Evolutionary conservation across 768 basidiomycete species (phyloP).

Genomic region (Cystoderma amianthinum): DNA sequence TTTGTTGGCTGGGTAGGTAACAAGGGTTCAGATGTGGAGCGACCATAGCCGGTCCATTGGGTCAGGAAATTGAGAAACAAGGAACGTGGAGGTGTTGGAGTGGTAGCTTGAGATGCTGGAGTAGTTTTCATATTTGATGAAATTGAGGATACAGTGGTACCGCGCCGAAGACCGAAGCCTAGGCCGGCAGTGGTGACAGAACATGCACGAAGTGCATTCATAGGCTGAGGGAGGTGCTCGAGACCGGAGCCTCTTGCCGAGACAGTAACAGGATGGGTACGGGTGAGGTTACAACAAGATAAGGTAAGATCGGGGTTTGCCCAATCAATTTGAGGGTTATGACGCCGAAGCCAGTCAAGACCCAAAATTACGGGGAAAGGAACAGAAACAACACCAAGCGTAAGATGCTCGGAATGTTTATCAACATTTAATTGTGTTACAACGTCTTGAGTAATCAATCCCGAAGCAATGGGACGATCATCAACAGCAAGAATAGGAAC

Average conservation of each 20-base stretch:
- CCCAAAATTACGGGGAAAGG: constrained; percentile 27
- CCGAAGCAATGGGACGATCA: constrained; percentile 28
- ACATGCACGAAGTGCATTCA: constrained; percentile 5
- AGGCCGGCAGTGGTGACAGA: constrained; percentile 13
- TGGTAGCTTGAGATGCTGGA: no score
- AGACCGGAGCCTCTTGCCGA: constrained; percentile 19
- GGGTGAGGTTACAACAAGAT: constrained; percentile 16
- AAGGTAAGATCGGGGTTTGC: constrained; percentile 12
- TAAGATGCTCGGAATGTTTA: constrained; percentile 20
- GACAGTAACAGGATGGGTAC: constrained; percentile 8
- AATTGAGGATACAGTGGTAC: constrained; percentile 5
- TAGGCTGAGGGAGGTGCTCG: constrained; percentile 5
- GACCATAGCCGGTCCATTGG: no score
- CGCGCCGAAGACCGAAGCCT: constrained; percentile 20
- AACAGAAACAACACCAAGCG: constrained; percentile 22
- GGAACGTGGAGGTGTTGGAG: no score
- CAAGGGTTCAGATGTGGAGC: no score
- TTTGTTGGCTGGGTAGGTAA: no score
- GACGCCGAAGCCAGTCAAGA: constrained; percentile 25
- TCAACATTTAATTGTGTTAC: constrained; percentile 17
- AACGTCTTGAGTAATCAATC: constrained; percentile 30
- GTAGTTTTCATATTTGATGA: no score
- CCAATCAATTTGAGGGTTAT: constrained; percentile 30
- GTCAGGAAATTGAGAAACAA: no score
- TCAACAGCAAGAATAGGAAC: constrained; percentile 28